phyloP scores from a whole-genome alignment of 495 filamentous ascomycete genomes.

The Chaetomium cochliodes region DNA sequence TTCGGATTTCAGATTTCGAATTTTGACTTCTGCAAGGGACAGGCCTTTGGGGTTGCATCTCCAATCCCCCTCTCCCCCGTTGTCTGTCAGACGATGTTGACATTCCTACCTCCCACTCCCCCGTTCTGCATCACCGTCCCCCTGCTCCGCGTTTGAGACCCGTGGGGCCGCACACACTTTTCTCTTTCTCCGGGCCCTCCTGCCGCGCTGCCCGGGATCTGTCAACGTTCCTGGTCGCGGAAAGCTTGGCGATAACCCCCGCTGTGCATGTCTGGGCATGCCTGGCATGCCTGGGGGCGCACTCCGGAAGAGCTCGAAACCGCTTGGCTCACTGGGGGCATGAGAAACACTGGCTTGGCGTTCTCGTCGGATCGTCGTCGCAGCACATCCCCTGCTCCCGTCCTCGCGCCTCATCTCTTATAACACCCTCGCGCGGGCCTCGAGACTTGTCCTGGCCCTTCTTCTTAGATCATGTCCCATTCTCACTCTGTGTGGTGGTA shows the following conservation, averaged over 20 bases:
- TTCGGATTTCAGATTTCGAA: not conserved
- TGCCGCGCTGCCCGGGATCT: conserved; percentile 26
- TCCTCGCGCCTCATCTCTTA: conserved; percentile 27
- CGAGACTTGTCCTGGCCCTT: conserved; percentile 25
- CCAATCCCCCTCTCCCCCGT: conserved; percentile 14
- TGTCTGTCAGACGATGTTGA: conserved; percentile 21
- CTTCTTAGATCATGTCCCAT: conserved; percentile 35
- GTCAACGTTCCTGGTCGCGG: conserved; percentile 37
- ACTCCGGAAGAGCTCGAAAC: conserved; percentile 31
- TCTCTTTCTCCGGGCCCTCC: conserved; percentile 22
- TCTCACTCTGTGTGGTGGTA: conserved; percentile 45
- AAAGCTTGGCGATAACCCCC: conserved; percentile 27
- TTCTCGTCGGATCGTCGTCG: conserved; percentile 30
- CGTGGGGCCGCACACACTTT: conserved; percentile 44
- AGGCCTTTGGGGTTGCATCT: not conserved
- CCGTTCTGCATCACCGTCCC: conserved; percentile 26
- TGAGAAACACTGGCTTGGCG: conserved; percentile 47
- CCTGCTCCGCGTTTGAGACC: conserved; percentile 48
- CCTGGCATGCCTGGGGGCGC: not conserved
- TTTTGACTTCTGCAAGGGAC: not conserved
- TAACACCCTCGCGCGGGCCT: conserved; percentile 27
- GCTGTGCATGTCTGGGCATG: not conserved
- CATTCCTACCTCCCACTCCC: conserved; percentile 10
- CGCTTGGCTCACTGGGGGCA: conserved; percentile 37
- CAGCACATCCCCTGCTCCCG: conserved; percentile 27